A percentile compares a stretch with the other conserved stretches of the same genome.
Conservation (phyloP, 164 flowering plant species). For the Dillenia suffruticosa region DNA sequence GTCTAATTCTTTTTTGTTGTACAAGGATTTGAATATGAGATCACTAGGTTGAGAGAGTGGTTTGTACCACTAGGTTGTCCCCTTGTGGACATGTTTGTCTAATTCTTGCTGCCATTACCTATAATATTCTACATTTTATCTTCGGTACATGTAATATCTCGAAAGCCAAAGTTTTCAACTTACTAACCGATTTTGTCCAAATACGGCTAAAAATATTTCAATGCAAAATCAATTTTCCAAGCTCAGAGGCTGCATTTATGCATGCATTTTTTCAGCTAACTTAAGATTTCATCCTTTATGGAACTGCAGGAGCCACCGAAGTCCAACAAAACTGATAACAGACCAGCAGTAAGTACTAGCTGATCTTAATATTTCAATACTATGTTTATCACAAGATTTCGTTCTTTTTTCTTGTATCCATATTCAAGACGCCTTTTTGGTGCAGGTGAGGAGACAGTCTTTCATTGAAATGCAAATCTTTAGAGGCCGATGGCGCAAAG, state of each 20-base stretch:
- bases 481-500: conserved; percentile 61
- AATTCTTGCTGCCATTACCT: not conserved
- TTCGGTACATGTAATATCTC: conserved; percentile 25
- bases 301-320: conserved; percentile 40
- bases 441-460: conserved; percentile 80
- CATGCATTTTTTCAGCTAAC: not conserved
- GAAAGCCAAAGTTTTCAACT: conserved; percentile 9
- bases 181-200: conserved; percentile 1
- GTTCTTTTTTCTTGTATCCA: not conserved
- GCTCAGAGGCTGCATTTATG: too few species aligned
- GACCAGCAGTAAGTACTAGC: conserved; percentile 46
- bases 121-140: conserved; percentile 1
- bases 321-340: conserved; percentile 22
- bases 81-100: too few species aligned
- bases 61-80: too few species aligned
- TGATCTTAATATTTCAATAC: not conserved
- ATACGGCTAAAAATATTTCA: not conserved
- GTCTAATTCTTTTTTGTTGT: too few species aligned
- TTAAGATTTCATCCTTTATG: conserved; percentile 2
- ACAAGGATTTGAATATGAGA: too few species aligned
- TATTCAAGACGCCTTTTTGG: not conserved
- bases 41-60: too few species aligned
- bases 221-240: too few species aligned
- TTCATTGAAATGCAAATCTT: conserved; percentile 63
- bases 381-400: not conserved